Evolutionary conservation across 2,329 filamentous ascomycete genomes (phyloP).

Genomic region (Phialocephala sp.): DNA sequence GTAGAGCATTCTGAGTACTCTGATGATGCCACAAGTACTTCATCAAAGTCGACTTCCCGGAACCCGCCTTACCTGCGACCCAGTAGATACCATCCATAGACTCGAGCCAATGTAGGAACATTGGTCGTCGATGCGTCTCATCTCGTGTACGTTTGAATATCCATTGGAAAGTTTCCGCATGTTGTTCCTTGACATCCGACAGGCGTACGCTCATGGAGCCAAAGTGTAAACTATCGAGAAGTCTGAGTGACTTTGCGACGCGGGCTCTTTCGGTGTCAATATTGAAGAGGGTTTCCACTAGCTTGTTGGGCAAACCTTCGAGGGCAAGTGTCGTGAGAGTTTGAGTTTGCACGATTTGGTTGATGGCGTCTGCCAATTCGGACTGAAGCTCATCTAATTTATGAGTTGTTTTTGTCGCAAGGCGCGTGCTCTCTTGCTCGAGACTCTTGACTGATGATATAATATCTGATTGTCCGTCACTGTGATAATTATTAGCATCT

Average conservation of each 20-base stretch:
- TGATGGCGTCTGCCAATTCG: background rate
- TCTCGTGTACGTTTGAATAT: background rate
- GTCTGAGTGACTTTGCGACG: background rate
- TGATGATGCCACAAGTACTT: conserved; percentile 24
- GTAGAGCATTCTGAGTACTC: conserved; percentile 21
- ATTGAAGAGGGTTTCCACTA: background rate
- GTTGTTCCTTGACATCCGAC: background rate
- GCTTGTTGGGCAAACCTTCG: background rate
- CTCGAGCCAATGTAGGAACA: background rate
- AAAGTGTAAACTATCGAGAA: conserved; percentile 5
- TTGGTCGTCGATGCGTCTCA: background rate
- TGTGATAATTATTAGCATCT: background rate
- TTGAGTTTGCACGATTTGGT: background rate
- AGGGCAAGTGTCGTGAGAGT: background rate
- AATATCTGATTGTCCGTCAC: background rate
- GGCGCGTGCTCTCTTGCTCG: background rate
- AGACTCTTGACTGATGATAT: background rate
- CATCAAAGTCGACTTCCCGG: conserved; percentile 35
- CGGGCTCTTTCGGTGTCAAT: background rate
- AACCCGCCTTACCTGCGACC: conserved; percentile 25
- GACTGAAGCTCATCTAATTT: background rate
- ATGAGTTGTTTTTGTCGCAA: background rate
- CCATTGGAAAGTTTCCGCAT: conserved; percentile 9
- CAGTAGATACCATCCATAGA: background rate
- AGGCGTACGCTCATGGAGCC: background rate